Evolutionary conservation across 805 yeast genomes (phyloP), one percentile per base, ranked within the genome.

Genomic region (Candida berthetii): DNA sequence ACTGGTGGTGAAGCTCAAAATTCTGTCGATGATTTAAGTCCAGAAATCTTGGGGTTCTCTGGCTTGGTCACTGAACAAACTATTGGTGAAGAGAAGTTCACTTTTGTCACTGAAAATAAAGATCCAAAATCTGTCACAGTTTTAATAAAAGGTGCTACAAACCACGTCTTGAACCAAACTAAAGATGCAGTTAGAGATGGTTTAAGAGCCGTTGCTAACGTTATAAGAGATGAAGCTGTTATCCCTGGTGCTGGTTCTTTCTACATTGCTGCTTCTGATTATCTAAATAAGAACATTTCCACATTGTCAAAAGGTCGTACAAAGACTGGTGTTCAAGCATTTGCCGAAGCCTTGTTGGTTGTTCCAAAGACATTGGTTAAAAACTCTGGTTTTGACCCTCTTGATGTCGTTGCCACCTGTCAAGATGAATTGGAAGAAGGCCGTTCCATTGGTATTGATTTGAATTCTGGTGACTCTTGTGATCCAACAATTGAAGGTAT

Each of bases 141-240:
- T 44, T 73, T 93, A 46, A 90, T 93, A 60, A 87, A 88, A 65
- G 99, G 97, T 19, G 90, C 96, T 39, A 91, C 95, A 45, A 79
- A 80, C 50, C 93, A 91, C 64, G 79, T 87, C 34, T 76, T 93
- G 52, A 85, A 79, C 55, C 99, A 93, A 68, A 85, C 95, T 28
- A 88, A 90, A 61, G 99, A 93, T 60, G 98, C 99, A 1, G 89
- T 95, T 18, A 80, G 99, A 62, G 99, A 93, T 62, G 99, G 99
- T 28, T 72, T 93, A 45, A 80, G 99, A 52, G 89, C 97, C 1
- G 97, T 93, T 15, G 80, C 95, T 35, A 93, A 93, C 59, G 93
- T 90, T 28, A 68, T 93, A 40, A 85, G 80, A 56, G 99, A 93
- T 62, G 76, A 80, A 53, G 66, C 83, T 34, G 81, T 93, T 33